Evolutionary conservation across 2,329 filamentous ascomycete species (phyloP).

Genomic region (Paramyrothecium roridum): DNA sequence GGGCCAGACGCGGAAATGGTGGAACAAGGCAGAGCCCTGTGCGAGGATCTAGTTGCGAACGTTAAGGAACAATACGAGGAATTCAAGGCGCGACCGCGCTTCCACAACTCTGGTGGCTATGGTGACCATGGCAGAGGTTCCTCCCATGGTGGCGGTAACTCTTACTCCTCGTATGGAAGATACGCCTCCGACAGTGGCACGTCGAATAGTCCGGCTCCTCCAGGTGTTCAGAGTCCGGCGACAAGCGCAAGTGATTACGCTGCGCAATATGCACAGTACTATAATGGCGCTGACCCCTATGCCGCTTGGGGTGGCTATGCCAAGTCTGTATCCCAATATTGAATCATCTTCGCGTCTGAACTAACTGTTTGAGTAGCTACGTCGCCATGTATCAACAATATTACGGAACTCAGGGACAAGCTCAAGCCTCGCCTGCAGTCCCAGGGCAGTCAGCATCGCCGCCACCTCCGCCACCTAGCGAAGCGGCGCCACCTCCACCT

Average conservation of each 20-base stretch:
- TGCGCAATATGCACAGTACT: constrained; percentile 82
- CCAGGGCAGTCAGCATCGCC: constrained; percentile 47
- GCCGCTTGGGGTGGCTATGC: constrained; percentile 87
- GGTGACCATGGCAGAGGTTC: constrained; percentile 26
- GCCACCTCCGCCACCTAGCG: constrained; percentile 57
- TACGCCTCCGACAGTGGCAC: constrained; percentile 22
- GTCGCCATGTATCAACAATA: constrained; percentile 74
- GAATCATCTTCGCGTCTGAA: not conserved
- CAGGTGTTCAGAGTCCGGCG: constrained; percentile 20
- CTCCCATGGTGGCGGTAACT: constrained; percentile 30
- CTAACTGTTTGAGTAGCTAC: constrained; percentile 40
- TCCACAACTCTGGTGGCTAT: constrained; percentile 20
- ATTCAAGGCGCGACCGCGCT: constrained; percentile 76
- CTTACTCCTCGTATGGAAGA: constrained; percentile 23
- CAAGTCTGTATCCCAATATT: constrained; percentile 47
- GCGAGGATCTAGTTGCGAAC: constrained; percentile 80
- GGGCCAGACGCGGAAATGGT: constrained; percentile 87
- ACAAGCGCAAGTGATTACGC: constrained; percentile 58
- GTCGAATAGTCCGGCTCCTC: constrained; percentile 33
- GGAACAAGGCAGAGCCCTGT: constrained; percentile 80
- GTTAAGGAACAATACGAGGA: constrained; percentile 88
- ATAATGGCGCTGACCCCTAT: constrained; percentile 74
- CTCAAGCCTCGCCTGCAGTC: constrained; percentile 40
- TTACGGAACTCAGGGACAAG: constrained; percentile 45
- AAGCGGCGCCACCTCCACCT: constrained; percentile 62